Evolutionary conservation across 257 asterid species (phyloP), one percentile per base, ranked within the genome.

Genomic region (Apocynum venetum): DNA sequence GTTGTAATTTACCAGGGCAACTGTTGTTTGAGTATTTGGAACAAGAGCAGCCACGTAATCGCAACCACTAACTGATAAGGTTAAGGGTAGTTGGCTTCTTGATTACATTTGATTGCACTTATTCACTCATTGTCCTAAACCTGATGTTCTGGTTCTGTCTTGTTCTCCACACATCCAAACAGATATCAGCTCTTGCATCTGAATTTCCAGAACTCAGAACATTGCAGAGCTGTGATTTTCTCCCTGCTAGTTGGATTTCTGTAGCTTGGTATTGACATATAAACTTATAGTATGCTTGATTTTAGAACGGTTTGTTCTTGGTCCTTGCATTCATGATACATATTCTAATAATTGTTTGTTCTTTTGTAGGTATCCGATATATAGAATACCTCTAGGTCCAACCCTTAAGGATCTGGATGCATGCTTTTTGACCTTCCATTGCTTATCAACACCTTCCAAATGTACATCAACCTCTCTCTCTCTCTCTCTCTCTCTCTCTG

Each of bases 231-330:
- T 89, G 91, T 40, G 98, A 93, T 89, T 82, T 95, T 38, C 92
- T 86, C 64, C 97, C 97, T 8, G 59, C 91, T 31, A 95, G 99
- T 81, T 95, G 99, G 99, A 82, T 95, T 66, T 87, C 86, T 68
- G 89, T 95, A 52, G 99, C 99, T 71, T 95, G 98, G 99, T 95
- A 84, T 40, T 6, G 72, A 20, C 48, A 57, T 65, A 44, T 51
- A 63, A 48, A 44, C 76, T 60, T 57, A 3, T 31, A 25, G 53
- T 13, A 40, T 17, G 49, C 46, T 67, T 40, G 4, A 52, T 20
- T 53, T n/a, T 36, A 70, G 31, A 79, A 56, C 10, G 44, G 36
- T 61, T 36, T 65, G 67, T 78, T 80, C 71, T 31, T 59, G 77
- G 47, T 13, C 40, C 52, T 76, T 51, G 76, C 67, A 15, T 47